These are phyloP conservation scores for Aquilaria malaccensis DNA, from an alignment of 345 rosid genomes.

Conservation along the genomic window DNA sequence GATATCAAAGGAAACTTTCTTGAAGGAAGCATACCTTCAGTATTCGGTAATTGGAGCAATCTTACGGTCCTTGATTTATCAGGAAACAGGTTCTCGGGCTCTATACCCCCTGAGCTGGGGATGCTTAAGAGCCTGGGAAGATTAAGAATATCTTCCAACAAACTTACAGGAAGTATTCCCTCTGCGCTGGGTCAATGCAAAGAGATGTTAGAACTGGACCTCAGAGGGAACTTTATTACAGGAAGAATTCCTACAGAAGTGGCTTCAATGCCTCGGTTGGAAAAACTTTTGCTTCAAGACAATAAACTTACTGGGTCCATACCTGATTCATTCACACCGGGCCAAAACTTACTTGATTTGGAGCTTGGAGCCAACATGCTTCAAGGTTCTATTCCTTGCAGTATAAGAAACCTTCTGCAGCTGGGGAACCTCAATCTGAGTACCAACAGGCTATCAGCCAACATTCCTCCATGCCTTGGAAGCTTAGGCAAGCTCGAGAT, in stretches of 20 bases:
- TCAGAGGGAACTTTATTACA: conserved; percentile 22
- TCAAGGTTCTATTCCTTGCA: conserved; percentile 31
- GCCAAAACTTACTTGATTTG: conserved; percentile 22
- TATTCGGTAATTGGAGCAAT: conserved; percentile 26
- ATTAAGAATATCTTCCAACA: conserved; percentile 22
- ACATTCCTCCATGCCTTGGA: conserved; percentile 31
- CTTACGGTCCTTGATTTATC: conserved; percentile 34
- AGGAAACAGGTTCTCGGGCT: conserved; percentile 23
- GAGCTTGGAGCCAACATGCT: conserved; percentile 32
- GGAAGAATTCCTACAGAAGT: conserved; percentile 30
- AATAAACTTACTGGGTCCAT: conserved; percentile 26
- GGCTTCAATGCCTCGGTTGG: conserved; percentile 17
- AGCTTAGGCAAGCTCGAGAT: conserved; percentile 25
- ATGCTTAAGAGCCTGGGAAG: conserved; percentile 23
- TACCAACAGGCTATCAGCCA: conserved; percentile 27
- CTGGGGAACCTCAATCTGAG: conserved; percentile 33
- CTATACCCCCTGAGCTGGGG: conserved; percentile 31
- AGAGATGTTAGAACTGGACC: conserved; percentile 27
- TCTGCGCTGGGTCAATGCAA: conserved; percentile 22
- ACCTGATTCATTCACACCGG: conserved; percentile 26
- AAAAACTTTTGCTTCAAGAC: conserved; percentile 26
- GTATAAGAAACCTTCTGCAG: conserved; percentile 24
- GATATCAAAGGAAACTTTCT: conserved; percentile 25
- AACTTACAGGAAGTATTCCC: conserved; percentile 28
- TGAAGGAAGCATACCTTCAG: conserved; percentile 25